Conservation (phyloP, 2,329 filamentous ascomycete species). For the Fusarium drepaniforme region DNA sequence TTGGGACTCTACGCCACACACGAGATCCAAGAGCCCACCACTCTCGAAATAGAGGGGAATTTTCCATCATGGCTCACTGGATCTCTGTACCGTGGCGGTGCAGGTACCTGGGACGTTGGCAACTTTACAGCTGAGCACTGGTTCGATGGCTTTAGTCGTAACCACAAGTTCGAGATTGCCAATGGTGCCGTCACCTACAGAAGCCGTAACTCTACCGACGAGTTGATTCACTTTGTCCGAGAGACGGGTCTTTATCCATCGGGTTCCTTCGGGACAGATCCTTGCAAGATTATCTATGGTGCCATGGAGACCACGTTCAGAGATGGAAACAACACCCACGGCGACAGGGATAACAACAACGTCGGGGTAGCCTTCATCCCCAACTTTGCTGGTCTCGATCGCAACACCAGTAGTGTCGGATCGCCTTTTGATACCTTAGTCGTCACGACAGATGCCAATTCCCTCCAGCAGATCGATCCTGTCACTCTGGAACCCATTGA, state of each 20-base stretch:
- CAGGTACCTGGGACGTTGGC: constrained; percentile 25
- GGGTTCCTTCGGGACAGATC: constrained; percentile 5
- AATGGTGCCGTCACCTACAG: constrained; percentile 19
- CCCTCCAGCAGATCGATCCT: constrained; percentile 9
- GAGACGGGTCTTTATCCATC: constrained; percentile 18
- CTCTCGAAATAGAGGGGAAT: constrained; percentile 9
- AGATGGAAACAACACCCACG: constrained; percentile 6
- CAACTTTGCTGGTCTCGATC: constrained; percentile 6
- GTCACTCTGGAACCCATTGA: constrained; percentile 21
- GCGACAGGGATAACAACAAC: neutral
- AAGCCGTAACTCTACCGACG: constrained; percentile 23
- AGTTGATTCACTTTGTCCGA: constrained; percentile 20
- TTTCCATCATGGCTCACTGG: constrained; percentile 29
- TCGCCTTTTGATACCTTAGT: constrained; percentile 11
- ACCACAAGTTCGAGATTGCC: constrained; percentile 24
- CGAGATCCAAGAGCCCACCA: constrained; percentile 13
- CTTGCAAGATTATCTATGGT: constrained; percentile 24
- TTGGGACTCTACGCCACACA: constrained; percentile 25
- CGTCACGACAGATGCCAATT: constrained; percentile 16
- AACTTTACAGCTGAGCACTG: constrained; percentile 31
- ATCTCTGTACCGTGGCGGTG: constrained; percentile 19
- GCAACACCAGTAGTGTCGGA: neutral
- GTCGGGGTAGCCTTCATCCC: constrained; percentile 14
- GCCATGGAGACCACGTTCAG: constrained; percentile 22
- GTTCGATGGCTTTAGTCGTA: constrained; percentile 27